Evolutionary conservation across 1,284 basidiomycete genomes (phyloP).

Genomic region (Rhodotorula sp.): DNA sequence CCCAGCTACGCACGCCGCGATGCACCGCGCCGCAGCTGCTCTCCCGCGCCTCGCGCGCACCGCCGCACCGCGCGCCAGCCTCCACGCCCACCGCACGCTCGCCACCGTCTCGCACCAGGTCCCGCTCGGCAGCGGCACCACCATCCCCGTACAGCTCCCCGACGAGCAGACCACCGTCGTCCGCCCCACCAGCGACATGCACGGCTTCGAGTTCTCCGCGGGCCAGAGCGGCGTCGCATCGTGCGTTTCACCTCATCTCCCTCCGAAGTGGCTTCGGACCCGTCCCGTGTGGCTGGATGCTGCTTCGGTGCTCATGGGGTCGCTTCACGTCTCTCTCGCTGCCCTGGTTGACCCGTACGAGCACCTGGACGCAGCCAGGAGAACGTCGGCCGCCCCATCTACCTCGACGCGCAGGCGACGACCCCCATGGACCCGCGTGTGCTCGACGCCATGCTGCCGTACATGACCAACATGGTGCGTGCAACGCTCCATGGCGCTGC

Average conservation of each 20-base stretch:
- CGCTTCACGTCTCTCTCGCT: not conserved
- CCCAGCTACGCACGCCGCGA: not conserved
- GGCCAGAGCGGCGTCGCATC: not conserved
- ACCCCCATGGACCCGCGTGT: constrained; percentile 97
- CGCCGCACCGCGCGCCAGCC: not conserved
- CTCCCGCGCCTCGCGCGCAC: not conserved
- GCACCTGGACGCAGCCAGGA: not conserved
- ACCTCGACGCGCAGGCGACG: constrained; percentile 93
- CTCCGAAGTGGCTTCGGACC: too few relatives aligned
- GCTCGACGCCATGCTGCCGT: constrained; percentile 95
- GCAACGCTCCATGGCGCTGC: too few relatives aligned
- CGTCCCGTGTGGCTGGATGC: too few relatives aligned
- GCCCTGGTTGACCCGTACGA: not conserved
- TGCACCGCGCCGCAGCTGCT: not conserved
- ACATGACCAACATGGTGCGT: constrained; percentile 63
- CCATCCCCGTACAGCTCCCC: constrained; percentile 25
- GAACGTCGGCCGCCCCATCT: constrained; percentile 64
- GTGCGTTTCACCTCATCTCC: not conserved
- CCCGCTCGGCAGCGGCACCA: constrained; percentile 18
- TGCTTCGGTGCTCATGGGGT: too few relatives aligned
- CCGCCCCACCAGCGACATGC: constrained; percentile 29
- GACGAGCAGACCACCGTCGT: constrained; percentile 17
- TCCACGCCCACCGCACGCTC: constrained; percentile 17
- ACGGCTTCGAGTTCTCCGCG: constrained; percentile 37
- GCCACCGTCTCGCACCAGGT: constrained; percentile 31